These are phyloP conservation scores for Talaromyces albobiverticillius DNA, from an alignment of 2,329 filamentous ascomycete genomes.

Conservation along the genomic window DNA sequence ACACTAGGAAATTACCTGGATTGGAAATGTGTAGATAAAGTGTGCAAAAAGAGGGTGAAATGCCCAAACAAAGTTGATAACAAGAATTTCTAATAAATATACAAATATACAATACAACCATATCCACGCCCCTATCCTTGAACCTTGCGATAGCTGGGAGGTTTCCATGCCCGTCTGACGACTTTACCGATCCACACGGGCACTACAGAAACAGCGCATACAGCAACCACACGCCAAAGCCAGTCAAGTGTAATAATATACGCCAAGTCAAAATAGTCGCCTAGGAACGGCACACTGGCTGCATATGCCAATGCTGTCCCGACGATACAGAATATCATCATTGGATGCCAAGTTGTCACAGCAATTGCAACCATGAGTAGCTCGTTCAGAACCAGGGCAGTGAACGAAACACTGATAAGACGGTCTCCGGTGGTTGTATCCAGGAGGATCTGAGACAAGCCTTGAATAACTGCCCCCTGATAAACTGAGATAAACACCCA, in stretches of 20 bases:
- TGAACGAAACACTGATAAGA: constrained; percentile 91
- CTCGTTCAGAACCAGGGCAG: constrained; percentile 88
- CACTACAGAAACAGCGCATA: constrained; percentile 74
- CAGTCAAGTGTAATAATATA: constrained; percentile 80
- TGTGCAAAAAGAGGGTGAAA: too few relatives aligned
- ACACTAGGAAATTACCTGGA: not conserved
- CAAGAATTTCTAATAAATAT: not conserved
- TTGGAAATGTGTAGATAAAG: not conserved
- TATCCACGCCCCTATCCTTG: constrained; percentile 27
- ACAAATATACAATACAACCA: constrained; percentile 2
- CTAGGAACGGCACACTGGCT: constrained; percentile 79
- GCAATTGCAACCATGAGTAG: constrained; percentile 96
- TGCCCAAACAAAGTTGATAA: not conserved
- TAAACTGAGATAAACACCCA: constrained; percentile 96
- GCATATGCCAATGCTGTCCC: constrained; percentile 81
- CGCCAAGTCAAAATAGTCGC: constrained; percentile 80
- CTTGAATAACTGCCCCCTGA: constrained; percentile 92
- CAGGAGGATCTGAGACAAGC: constrained; percentile 84
- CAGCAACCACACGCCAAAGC: constrained; percentile 80
- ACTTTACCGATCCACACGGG: constrained; percentile 87
- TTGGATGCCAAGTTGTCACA: constrained; percentile 93
- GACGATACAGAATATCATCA: constrained; percentile 82
- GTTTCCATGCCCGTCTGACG: constrained; percentile 79
- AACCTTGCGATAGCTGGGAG: constrained; percentile 93
- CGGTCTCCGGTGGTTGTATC: constrained; percentile 62